Conservation (phyloP, 805 yeast genomes). For the Sungouiozyma intestinalis region DNA sequence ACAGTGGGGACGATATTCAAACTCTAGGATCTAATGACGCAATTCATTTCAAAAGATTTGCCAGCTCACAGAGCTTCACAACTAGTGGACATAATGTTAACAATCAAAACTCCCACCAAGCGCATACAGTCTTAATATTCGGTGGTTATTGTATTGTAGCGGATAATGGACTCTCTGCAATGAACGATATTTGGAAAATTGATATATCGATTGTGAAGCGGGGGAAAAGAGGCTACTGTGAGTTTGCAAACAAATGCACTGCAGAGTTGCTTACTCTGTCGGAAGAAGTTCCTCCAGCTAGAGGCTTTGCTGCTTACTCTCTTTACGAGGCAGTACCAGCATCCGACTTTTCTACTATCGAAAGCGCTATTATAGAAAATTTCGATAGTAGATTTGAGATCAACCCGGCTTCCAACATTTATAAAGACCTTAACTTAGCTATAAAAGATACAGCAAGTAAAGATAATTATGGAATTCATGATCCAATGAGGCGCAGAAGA, state of each 20-base stretch:
- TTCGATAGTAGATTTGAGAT: slow-evolving; percentile 5
- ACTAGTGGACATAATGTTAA: neutral
- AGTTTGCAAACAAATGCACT: slow-evolving; percentile 27
- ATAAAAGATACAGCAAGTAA: neutral
- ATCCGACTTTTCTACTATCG: slow-evolving; percentile 3
- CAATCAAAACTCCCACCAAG: neutral
- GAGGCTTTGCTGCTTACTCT: slow-evolving; percentile 30
- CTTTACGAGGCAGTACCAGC: slow-evolving; percentile 5
- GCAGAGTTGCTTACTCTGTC: slow-evolving; percentile 24
- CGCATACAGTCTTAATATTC: slow-evolving; percentile 27
- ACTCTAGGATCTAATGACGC: neutral
- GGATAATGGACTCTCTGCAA: slow-evolving; percentile 24
- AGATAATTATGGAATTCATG: neutral
- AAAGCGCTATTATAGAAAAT: slow-evolving; percentile 4
- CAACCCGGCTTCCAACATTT: neutral
- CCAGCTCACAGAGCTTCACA: neutral
- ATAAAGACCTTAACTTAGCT: neutral
- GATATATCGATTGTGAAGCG: slow-evolving; percentile 30
- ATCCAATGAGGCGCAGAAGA: neutral
- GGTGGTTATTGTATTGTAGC: slow-evolving; percentile 37
- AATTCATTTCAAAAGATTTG: neutral
- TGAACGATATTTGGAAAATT: slow-evolving; percentile 34
- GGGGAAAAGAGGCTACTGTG: slow-evolving; percentile 26
- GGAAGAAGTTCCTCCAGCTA: slow-evolving; percentile 18
- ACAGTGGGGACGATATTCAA: neutral